Conservation (phyloP, 768 basidiomycete genomes). For the Tricholomella constricta region DNA sequence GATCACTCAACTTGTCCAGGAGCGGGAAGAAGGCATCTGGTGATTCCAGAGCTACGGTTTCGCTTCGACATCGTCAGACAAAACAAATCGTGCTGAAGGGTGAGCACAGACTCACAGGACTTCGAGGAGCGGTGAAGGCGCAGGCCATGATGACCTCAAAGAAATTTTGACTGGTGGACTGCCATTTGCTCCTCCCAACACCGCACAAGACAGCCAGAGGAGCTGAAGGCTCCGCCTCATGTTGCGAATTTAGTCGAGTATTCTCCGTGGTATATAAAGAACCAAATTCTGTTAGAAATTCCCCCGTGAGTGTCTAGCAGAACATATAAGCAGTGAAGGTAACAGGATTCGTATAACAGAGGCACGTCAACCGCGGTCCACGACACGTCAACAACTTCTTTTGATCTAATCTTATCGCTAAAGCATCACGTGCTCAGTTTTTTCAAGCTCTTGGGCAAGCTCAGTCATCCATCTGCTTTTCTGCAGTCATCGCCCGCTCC, state of each 20-base stretch:
- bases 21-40: constrained; percentile 76
- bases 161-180: constrained; percentile 59
- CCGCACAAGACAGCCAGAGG: constrained; percentile 16
- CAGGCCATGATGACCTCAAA: constrained; percentile 66
- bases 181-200: constrained; percentile 10
- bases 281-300: not conserved
- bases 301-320: not conserved
- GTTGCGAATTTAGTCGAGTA: not conserved
- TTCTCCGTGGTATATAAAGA: not conserved
- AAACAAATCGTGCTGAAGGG: constrained; percentile 2
- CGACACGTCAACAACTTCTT: constrained; percentile 16
- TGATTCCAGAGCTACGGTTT: constrained; percentile 76
- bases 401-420: constrained; percentile 16
- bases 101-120: constrained; percentile 56
- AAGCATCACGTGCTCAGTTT: constrained; percentile 17
- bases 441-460: constrained; percentile 6
- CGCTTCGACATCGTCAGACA: constrained; percentile 47
- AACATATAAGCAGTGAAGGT: constrained; percentile 2
- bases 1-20: constrained; percentile 63
- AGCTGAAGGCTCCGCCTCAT: constrained; percentile 19
- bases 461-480: constrained; percentile 14
- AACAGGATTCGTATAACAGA: not conserved
- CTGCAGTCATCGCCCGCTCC: not conserved
- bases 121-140: constrained; percentile 63
- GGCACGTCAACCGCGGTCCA: not conserved